Percentiles rank a stretch among this genome's conserved stretches.
phyloP scores from a whole-genome alignment of 1,284 basidiomycete species.

The Heterobasidion annosum region DNA sequence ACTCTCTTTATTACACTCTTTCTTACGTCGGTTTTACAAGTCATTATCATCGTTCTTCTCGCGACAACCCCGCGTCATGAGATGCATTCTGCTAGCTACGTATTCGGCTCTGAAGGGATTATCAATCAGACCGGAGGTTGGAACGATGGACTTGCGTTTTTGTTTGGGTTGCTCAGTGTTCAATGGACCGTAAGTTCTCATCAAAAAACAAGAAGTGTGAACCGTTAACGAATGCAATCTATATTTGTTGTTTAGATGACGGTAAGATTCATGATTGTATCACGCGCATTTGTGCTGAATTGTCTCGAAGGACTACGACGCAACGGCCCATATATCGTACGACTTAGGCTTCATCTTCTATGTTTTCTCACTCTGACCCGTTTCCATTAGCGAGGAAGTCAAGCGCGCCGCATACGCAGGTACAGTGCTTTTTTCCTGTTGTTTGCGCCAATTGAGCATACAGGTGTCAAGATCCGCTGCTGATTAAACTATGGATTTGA shows the following conservation, averaged over 20 bases:
- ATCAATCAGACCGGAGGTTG: conserved; percentile 75
- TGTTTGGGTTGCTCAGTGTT: conserved; percentile 83
- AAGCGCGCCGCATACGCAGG: conserved; percentile 82
- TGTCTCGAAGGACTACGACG: conserved; percentile 49
- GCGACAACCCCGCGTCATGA: conserved; percentile 69
- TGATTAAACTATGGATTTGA: conserved; percentile 2
- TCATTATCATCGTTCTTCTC: conserved; percentile 81
- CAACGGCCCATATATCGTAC: conserved; percentile 83
- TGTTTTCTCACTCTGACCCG: background rate
- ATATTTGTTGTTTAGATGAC: conserved; percentile 42
- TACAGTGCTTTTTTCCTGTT: conserved; percentile 15
- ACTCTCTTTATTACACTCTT: background rate
- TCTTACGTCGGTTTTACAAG: conserved; percentile 19
- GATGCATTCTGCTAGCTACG: conserved; percentile 75
- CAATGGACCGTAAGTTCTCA: conserved; percentile 71
- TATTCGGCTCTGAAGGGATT: conserved; percentile 66
- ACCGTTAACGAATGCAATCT: no score
- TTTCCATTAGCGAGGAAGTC: conserved; percentile 67
- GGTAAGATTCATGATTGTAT: conserved; percentile 23
- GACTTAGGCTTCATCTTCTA: conserved; percentile 14
- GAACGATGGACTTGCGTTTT: conserved; percentile 76
- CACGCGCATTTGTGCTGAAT: background rate
- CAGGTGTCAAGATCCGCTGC: background rate
- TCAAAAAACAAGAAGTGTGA: no score
- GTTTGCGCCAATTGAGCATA: background rate